Conservation (phyloP, 2,329 filamentous ascomycete genomes). For the Aureobasidium melanogenum region DNA sequence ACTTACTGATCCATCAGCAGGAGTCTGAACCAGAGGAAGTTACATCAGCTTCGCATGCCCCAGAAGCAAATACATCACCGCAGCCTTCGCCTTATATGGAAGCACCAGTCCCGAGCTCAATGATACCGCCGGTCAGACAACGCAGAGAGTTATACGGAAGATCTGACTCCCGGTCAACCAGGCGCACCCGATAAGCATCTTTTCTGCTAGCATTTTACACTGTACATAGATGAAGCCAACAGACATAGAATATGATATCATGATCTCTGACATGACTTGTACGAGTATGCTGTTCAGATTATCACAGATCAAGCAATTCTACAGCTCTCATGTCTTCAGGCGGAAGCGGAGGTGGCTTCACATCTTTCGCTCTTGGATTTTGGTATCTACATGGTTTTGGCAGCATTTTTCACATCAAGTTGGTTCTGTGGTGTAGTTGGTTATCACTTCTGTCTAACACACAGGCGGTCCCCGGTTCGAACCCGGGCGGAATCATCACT, state of each 20-base stretch:
- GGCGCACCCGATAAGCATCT: too few species aligned
- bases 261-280: too few species aligned
- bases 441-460: conserved; percentile 1
- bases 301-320: too few species aligned
- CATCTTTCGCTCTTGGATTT: too few species aligned
- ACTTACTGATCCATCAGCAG: background rate
- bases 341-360: too few species aligned
- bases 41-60: background rate
- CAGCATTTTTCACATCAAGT: background rate
- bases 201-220: too few species aligned
- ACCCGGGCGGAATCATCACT: background rate
- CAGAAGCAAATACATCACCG: background rate
- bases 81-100: background rate
- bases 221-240: too few species aligned
- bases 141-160: background rate
- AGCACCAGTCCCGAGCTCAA: background rate
- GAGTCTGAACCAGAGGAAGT: background rate
- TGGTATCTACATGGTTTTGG: too few species aligned
- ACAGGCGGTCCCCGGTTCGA: background rate
- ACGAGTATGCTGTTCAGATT: too few species aligned
- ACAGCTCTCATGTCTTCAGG: too few species aligned
- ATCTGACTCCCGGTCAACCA: background rate
- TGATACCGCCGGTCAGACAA: background rate
- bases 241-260: too few species aligned
- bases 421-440: background rate